A percentile compares a stretch with the other conserved stretches of the same genome.
phyloP scores from a whole-genome alignment of 306 rosid genomes.

The Cyamopsis tetragonoloba region DNA sequence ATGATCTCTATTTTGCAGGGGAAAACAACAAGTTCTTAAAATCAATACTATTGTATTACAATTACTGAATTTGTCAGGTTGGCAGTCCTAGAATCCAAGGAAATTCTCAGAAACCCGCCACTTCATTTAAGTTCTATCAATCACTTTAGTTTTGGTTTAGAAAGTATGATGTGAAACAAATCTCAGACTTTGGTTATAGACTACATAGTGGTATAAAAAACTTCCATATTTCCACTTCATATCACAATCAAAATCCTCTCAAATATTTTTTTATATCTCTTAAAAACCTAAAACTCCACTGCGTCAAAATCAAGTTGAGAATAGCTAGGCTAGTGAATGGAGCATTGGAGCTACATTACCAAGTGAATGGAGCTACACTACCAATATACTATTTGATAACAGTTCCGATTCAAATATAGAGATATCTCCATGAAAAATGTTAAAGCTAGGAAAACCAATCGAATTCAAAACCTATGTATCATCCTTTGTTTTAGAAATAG shows the following conservation, averaged over 20 bases:
- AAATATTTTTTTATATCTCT: not conserved
- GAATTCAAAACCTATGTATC: conserved; percentile 10
- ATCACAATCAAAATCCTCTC: not conserved
- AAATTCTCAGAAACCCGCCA: not conserved
- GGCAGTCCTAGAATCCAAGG: not conserved
- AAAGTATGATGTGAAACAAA: not conserved
- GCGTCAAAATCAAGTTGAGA: not conserved
- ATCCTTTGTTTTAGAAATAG: not conserved
- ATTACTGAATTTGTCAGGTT: not conserved
- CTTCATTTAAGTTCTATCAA: not conserved
- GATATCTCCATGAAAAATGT: not conserved
- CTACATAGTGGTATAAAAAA: not conserved
- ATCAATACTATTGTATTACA: not conserved
- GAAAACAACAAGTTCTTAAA: not conserved
- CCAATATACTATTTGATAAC: too few relatives aligned
- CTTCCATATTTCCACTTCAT: not conserved
- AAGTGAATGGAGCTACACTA: not conserved
- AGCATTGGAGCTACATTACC: not conserved
- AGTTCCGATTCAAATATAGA: not conserved
- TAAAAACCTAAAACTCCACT: not conserved
- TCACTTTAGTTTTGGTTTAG: not conserved
- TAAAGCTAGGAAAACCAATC: not conserved
- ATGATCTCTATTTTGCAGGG: not conserved
- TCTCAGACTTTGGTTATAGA: not conserved
- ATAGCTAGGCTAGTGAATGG: not conserved